Evolutionary conservation across 1,284 basidiomycete genomes (phyloP), one percentile per base, ranked within the genome.

Genomic region (Apiotrichum akiyoshidainum): DNA sequence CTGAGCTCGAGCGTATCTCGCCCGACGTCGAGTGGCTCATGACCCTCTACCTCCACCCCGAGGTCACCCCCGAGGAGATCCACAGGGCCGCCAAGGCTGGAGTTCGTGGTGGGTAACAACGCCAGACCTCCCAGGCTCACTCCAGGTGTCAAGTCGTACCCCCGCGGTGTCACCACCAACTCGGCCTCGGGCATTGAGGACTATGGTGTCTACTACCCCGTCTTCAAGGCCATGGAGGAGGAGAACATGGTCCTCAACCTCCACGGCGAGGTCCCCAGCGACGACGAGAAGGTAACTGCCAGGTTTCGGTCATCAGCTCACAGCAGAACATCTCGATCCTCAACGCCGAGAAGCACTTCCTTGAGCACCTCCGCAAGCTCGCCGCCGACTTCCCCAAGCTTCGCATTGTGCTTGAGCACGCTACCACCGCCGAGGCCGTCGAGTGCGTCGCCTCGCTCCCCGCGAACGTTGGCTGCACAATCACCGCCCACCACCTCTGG

Each of bases 371-470:
- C 16, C 82, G 83, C 69, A 86, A 87, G 68, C 82, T 99, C 47
- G 92, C 98, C 68, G 77, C 80, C 54, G 83, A 84, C 31, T 99
- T 99, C 78, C 96, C 96, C n/a, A 83, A 82, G 44, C 84, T 99
- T 55, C 88, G 92, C 57, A 99, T 99, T 70, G 95, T 99, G 5
- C 85, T 99, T 42, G 96, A 99, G 78, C 96, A 99, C 72, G 96
- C 96, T n/a, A 99, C 96, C 0, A 98, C 94, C 2, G 85, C 89
- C 41, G 92, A 90, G 40, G 94, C 96, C 0, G 86, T 99, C n/a
- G 91, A 95, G 69, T 85, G 87, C 21, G 90, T 97, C 68, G 88
- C 89, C 73, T 81, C 84, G 46, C 87, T 93, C 34, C 91, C 91
- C 0, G 80, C 83, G 46, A 97, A 92, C 40, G 95, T 99, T 33